phyloP scores from a whole-genome alignment of 2,329 filamentous ascomycete species.

The Samsoniella hepiali region DNA sequence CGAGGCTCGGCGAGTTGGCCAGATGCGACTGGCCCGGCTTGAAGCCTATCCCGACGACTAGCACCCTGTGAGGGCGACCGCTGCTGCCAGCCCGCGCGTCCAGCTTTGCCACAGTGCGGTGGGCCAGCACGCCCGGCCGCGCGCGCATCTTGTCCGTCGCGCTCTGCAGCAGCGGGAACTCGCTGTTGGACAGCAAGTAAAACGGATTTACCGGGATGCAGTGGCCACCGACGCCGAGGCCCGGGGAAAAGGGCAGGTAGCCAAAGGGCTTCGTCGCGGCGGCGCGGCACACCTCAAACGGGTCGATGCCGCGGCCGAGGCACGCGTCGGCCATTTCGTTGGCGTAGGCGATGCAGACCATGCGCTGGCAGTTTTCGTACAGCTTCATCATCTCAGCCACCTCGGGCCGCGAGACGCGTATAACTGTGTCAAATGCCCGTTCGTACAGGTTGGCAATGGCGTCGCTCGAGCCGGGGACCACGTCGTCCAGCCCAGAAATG shows the following conservation, averaged over 20 bases:
- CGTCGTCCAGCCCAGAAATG: conserved; percentile 49
- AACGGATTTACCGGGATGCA: conserved; percentile 56
- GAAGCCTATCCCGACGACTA: conserved; percentile 49
- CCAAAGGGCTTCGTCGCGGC: conserved; percentile 53
- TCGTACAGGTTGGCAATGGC: conserved; percentile 45
- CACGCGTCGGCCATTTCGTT: conserved; percentile 58
- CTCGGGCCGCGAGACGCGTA: conserved; percentile 50
- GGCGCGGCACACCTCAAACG: conserved; percentile 48
- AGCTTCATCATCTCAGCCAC: conserved; percentile 58
- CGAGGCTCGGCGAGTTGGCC: conserved; percentile 46
- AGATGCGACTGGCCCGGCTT: conserved; percentile 47
- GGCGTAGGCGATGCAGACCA: conserved; percentile 52
- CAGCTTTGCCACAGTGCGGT: conserved; percentile 30
- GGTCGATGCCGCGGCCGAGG: conserved; percentile 42
- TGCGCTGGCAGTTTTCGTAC: conserved; percentile 57
- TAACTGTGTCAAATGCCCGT: conserved; percentile 44
- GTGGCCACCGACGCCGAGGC: conserved; percentile 52
- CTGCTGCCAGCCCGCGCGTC: not conserved
- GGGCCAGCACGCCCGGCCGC: conserved; percentile 40
- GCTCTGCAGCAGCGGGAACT: conserved; percentile 44
- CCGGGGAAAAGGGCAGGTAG: conserved; percentile 46
- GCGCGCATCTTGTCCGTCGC: conserved; percentile 44
- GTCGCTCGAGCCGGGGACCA: conserved; percentile 42
- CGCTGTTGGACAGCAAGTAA: conserved; percentile 48
- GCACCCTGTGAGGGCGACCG: conserved; percentile 28